These are phyloP conservation scores for Echeveria elegans DNA, from an alignment of 164 flowering plant species.

Conservation along the genomic window DNA sequence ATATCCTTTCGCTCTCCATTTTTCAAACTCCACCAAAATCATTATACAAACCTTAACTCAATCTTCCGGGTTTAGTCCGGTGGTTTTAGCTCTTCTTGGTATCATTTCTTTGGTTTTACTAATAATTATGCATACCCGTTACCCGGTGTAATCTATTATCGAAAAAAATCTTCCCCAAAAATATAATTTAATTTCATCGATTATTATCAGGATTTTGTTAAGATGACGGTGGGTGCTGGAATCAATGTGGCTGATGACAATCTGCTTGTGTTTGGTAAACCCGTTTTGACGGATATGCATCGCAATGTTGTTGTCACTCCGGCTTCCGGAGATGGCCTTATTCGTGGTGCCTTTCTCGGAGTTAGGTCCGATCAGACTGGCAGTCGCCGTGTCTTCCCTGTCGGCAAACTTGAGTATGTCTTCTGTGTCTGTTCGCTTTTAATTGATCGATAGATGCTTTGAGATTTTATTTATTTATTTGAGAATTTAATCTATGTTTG, in stretches of 20 bases:
- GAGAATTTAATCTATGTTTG: not conserved
- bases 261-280: constrained; percentile 83
- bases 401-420: constrained; percentile 79
- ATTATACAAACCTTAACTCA: no score
- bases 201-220: no score
- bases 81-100: no score
- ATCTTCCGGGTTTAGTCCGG: no score
- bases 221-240: constrained; percentile 76
- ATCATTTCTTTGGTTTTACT: no score
- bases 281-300: constrained; percentile 70
- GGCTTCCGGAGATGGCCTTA: constrained; percentile 53
- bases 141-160: no score
- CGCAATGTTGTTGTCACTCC: constrained; percentile 80
- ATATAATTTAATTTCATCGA: no score
- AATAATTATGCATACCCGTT: no score
- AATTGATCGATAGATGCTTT: no score
- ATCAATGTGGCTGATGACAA: constrained; percentile 64
- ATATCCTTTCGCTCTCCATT: no score
- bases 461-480: not conserved
- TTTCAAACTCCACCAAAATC: no score
- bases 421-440: not conserved
- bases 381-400: constrained; percentile 77
- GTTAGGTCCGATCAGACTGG: constrained; percentile 59
- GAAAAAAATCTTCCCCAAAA: no score
- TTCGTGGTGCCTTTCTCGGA: constrained; percentile 78